phyloP scores from a whole-genome alignment of 2,329 filamentous ascomycete species.

The Apiospora hydei region DNA sequence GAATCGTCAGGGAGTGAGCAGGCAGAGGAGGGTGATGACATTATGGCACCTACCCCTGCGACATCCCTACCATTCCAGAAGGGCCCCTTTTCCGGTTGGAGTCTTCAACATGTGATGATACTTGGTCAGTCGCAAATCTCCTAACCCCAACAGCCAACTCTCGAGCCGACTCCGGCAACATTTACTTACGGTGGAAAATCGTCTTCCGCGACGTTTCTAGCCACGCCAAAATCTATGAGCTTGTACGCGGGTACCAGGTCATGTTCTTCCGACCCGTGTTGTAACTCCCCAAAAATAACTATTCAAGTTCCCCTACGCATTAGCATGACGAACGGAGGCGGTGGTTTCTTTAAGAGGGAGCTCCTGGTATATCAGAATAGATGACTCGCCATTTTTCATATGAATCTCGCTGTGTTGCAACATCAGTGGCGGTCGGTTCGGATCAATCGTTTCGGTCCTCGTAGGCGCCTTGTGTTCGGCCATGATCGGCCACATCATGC shows the following conservation, averaged over 20 bases:
- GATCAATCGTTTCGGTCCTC: not conserved
- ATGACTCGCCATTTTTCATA: not conserved
- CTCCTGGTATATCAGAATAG: not conserved
- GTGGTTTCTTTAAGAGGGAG: not conserved
- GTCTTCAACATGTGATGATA: not conserved
- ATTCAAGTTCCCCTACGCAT: not conserved
- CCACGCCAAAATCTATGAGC: slow-evolving; percentile 2
- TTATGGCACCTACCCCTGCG: too few relatives aligned
- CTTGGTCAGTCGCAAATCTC: not conserved
- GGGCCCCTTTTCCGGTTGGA: not conserved
- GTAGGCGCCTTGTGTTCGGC: not conserved
- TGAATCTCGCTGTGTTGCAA: not conserved
- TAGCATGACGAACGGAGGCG: not conserved
- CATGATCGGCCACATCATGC: not conserved
- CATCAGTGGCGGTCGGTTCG: not conserved
- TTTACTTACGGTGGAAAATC: not conserved
- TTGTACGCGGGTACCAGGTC: not conserved
- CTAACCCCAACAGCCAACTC: not conserved
- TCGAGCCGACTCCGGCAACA: not conserved
- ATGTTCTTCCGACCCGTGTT: not conserved
- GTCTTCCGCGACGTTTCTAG: not conserved
- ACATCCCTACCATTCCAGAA: not conserved
- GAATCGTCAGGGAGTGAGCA: not conserved
- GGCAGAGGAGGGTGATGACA: too few relatives aligned
- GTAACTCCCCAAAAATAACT: not conserved